phyloP scores from a whole-genome alignment of 768 basidiomycete species.

The Coprinopsis sp. region DNA sequence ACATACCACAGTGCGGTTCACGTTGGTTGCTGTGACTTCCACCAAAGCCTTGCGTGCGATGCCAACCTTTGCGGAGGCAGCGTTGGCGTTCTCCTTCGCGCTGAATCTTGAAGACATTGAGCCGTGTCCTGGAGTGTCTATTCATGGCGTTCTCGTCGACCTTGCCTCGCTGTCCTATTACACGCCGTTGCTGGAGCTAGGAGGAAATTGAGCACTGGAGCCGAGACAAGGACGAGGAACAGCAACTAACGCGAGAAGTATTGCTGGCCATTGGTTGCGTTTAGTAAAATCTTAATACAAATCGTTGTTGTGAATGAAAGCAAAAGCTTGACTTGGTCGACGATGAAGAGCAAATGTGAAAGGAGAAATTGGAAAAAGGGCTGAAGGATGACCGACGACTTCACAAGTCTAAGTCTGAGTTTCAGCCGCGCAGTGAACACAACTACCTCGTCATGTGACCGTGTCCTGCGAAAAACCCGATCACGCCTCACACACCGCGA shows the following conservation, averaged over 20 bases:
- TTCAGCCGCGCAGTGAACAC: too few species aligned
- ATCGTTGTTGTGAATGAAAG: constrained; percentile 22
- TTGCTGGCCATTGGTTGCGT: constrained; percentile 51
- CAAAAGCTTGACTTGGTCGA: constrained; percentile 11
- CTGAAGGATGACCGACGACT: constrained; percentile 21
- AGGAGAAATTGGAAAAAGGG: constrained; percentile 24
- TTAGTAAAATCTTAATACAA: constrained; percentile 22
- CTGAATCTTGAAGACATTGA: constrained; percentile 53
- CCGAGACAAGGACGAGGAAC: constrained; percentile 10
- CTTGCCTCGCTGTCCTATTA: constrained; percentile 61
- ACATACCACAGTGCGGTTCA: constrained; percentile 67
- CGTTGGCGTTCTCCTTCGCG: constrained; percentile 42
- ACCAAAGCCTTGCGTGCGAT: constrained; percentile 68
- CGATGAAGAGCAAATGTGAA: constrained; percentile 20
- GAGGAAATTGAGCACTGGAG: constrained; percentile 7
- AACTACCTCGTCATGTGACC: too few species aligned
- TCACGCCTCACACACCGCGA: too few species aligned
- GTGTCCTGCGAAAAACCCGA: too few species aligned
- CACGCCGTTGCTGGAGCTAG: constrained; percentile 67
- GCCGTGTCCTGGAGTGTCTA: constrained; percentile 58
- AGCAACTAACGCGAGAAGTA: constrained; percentile 50
- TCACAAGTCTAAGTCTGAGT: too few species aligned
- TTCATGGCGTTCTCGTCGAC: constrained; percentile 76
- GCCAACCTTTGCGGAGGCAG: constrained; percentile 52
- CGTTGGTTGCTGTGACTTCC: constrained; percentile 75